Evolutionary conservation across 2,329 filamentous ascomycete genomes (phyloP).

Genomic region (Sordariomycetes sp.): DNA sequence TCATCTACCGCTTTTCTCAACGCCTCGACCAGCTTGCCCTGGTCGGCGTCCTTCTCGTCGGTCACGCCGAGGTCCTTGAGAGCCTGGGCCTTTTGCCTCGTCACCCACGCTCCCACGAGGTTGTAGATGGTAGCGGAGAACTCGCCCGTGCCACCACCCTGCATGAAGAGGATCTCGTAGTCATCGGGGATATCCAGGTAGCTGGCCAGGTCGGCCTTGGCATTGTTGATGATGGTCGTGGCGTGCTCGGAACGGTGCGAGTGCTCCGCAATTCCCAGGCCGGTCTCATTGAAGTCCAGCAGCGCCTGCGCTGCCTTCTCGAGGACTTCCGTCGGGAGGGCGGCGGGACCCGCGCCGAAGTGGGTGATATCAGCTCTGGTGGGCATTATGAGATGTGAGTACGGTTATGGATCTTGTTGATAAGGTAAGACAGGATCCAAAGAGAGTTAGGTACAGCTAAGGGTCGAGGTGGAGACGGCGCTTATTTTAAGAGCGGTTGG

Average conservation of each 20-base stretch:
- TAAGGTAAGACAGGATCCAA: neutral
- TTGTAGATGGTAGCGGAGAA: slow-evolving; percentile 81
- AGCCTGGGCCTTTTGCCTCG: slow-evolving; percentile 48
- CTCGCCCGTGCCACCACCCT: slow-evolving; percentile 73
- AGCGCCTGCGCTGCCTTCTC: slow-evolving; percentile 65
- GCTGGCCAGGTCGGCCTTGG: slow-evolving; percentile 58
- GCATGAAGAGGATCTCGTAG: slow-evolving; percentile 83
- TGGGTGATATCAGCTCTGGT: slow-evolving; percentile 64
- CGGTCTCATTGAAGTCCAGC: slow-evolving; percentile 70
- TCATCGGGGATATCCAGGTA: slow-evolving; percentile 74
- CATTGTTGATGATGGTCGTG: slow-evolving; percentile 62
- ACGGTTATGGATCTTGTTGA: neutral
- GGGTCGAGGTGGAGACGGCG: neutral
- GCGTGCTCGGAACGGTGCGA: slow-evolving; percentile 77
- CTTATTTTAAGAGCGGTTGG: neutral
- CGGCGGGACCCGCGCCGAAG: slow-evolving; percentile 85
- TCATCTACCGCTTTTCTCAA: slow-evolving; percentile 51
- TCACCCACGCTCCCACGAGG: slow-evolving; percentile 71
- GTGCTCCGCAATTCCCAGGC: slow-evolving; percentile 79
- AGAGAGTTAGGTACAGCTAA: neutral
- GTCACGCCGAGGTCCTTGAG: slow-evolving; percentile 35
- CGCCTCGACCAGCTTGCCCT: slow-evolving; percentile 42
- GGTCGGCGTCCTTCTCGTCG: slow-evolving; percentile 29
- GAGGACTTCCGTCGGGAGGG: slow-evolving; percentile 69
- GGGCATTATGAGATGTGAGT: slow-evolving; percentile 40